Evolutionary conservation across 176 grass and related monocot genomes (phyloP), one percentile per base, ranked within the genome.

Genomic region (Calamus simplicifolius): DNA sequence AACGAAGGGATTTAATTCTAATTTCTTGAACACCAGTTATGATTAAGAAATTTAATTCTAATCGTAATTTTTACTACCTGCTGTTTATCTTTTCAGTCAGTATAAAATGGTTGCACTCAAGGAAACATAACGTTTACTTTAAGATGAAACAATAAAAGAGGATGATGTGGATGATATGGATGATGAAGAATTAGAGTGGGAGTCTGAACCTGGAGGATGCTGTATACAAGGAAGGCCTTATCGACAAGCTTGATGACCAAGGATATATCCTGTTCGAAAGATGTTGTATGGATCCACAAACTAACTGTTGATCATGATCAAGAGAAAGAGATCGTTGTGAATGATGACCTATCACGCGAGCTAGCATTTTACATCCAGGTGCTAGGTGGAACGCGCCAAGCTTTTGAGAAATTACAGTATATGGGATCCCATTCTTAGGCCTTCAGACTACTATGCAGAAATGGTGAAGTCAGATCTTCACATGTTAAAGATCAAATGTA

Each of bases 341-440:
- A 96, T 2, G 91, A 96, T 27, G 91, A 96, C 52, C 91, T 96
- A 38, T 69, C 83, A 19, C 80, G 91, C 1, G 86, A 96, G 66
- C 78, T 90, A 58, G 86, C 75, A 0, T 90, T 96, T 68, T 96
- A 90, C 80, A 90, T 80, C 3, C 92, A 96, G 75, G 86, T 83
- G n/a, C 71, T 96, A n/a, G 77, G 85, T 63, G 86, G 91, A 35
- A 80, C 86, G 0, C 66, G 86, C 19, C 18, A 84, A 35, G 83
- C 92, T 15, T 82, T 88, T 51, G 78, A 85, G 38, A 90, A 88
- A 52, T 56, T 96, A 55, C 58, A 95, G 64, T 68, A 78, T 0
- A 85, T 75, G 80, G 80, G 27, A 71, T 77, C 38, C 78, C 83
- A 13, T 96, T 67, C 92, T 90, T 21, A 86, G 92, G 27, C 91